Percentiles rank a stretch among this genome's conserved stretches.
Evolutionary conservation across 495 filamentous ascomycete genomes (phyloP).

Genomic region (Penicillium waksmanii): DNA sequence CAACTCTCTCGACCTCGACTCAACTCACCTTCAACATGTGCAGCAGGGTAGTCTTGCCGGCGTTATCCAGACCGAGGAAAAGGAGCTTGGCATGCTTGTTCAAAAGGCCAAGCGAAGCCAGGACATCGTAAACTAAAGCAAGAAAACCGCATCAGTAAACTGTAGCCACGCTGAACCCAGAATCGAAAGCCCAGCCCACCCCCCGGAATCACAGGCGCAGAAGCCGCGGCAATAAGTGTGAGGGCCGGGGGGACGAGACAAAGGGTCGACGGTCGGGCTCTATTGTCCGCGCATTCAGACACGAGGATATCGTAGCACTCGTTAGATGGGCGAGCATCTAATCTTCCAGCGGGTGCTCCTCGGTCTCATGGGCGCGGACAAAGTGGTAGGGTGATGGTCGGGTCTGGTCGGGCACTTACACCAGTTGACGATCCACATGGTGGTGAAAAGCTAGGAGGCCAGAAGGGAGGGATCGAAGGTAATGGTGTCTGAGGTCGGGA

Average conservation of each 20-base stretch:
- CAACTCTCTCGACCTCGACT: neutral
- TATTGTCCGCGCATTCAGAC: constrained; percentile 4
- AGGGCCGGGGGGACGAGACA: neutral
- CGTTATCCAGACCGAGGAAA: constrained; percentile 95
- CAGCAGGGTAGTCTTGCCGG: constrained; percentile 92
- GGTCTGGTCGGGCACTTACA: constrained; percentile 62
- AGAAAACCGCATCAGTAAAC: constrained; percentile 18
- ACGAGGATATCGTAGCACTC: neutral
- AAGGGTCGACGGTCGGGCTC: neutral
- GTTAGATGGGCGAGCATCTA: neutral
- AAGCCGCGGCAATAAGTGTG: constrained; percentile 15
- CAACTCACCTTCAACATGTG: constrained; percentile 87
- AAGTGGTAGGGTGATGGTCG: constrained; percentile 17
- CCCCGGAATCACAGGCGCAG: constrained; percentile 20
- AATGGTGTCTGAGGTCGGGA: constrained; percentile 6
- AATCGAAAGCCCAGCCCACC: neutral
- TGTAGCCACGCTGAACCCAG: neutral
- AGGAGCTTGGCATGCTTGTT: constrained; percentile 98
- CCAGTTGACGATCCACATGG: constrained; percentile 97
- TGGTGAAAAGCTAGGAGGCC: constrained; percentile 11
- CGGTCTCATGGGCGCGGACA: neutral
- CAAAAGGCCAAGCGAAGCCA: constrained; percentile 84
- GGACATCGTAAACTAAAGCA: constrained; percentile 82
- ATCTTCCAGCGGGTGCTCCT: neutral
- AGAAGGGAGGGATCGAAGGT: constrained; percentile 12